A percentile compares a stretch with the other conserved stretches of the same genome.
These are phyloP conservation scores for Rubia peregrina DNA, from an alignment of 305 asterid species.

Conservation along the genomic window DNA sequence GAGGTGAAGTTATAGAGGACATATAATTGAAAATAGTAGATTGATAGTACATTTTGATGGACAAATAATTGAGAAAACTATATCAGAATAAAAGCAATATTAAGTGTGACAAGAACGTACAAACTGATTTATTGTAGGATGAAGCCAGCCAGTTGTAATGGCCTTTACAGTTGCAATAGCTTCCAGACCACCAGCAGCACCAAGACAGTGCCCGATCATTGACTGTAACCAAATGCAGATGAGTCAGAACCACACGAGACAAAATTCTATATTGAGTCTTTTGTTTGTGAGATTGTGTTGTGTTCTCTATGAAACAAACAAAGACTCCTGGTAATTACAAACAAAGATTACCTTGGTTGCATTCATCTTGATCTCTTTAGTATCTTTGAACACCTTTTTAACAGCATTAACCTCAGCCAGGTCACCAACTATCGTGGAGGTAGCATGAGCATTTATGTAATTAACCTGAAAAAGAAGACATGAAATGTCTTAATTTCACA, in stretches of 20 bases:
- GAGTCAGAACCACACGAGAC: neutral
- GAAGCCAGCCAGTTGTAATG: conserved; percentile 70
- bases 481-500: neutral
- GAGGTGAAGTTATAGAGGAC: neutral
- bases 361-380: conserved; percentile 63
- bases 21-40: neutral
- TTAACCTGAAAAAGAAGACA: conserved; percentile 38
- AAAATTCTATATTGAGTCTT: neutral
- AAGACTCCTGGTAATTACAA: neutral
- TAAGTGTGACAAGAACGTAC: conserved; percentile 24
- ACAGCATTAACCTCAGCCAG: conserved; percentile 67
- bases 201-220: conserved; percentile 67
- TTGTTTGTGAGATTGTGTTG: neutral
- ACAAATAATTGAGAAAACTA: neutral
- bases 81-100: neutral
- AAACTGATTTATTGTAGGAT: conserved; percentile 67
- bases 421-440: conserved; percentile 75
- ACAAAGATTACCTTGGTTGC: conserved; percentile 46
- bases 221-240: conserved; percentile 30
- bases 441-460: conserved; percentile 66
- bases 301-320: neutral
- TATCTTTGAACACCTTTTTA: conserved; percentile 60
- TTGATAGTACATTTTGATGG: neutral
- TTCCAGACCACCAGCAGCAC: conserved; percentile 69
- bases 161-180: conserved; percentile 69